Evolutionary conservation across 2,329 filamentous ascomycete species (phyloP), one percentile per base, ranked within the genome.

Genomic region (Cercospora citrullina): DNA sequence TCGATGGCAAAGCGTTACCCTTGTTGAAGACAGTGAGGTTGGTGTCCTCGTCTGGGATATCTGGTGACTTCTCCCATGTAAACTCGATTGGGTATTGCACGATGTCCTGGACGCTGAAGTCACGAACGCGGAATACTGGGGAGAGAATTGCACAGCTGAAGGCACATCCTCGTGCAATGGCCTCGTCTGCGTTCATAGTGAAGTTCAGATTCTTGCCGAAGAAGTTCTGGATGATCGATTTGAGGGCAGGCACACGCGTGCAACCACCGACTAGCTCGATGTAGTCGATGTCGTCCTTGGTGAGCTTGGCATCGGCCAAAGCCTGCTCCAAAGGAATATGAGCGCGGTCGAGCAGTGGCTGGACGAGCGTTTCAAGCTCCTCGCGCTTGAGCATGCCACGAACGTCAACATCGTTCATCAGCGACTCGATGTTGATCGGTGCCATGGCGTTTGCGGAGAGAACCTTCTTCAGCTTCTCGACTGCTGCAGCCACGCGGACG

Each of bases 21-120:
- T 91, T 93, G 87, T 95, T 96, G 84, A 99, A 99, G 77, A 99
- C 95, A 39, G 92, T 97, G 75, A 99, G 86, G 84, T 90, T 96
- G 65, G 95, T 98, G 80, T 98, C 95, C 86, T 99, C 95, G 76
- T 99, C 95, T 28, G 95, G 95, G 75, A 99, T 99, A 77, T 99
- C 95, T 68, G 93, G 89, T 28, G 94, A 96, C 86, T 98, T 96
- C 86, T 99, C 95, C 95, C 95, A 99, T 63, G 90, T 91, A 81
- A 99, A 99, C 80, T 99, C 94, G 80, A 99, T 96, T 60, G 95
- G 95, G 84, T 98, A 99, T 85, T 90, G 93, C 83, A 97, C 92
- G 76, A 98, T 94, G 81, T 99, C 95, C 86, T 98, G 93, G 69
- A 98, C 91, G 74, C 93, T 89, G 82, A 99, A 99, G 85, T 99